Base-by-base conservation (phyloP, 441 rosid species). In the Populus hybrid region DNA sequence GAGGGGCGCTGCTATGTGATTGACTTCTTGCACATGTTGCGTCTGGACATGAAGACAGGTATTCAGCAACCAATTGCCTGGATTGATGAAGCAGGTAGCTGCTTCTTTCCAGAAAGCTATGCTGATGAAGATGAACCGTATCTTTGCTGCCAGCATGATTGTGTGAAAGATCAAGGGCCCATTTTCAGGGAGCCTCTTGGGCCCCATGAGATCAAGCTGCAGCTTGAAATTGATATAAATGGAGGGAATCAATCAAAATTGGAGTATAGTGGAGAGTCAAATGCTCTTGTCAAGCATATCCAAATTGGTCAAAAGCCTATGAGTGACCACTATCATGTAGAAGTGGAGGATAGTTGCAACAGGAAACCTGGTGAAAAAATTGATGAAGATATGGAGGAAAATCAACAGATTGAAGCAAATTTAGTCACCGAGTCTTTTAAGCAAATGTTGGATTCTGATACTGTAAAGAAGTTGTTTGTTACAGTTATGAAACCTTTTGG, bases 1-100 rank as follows among this genome's bases (percentile, higher is more conserved):
- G 83, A 79, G 50, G 94, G 93, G 31, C 86, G 69, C 26, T 76
- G 28, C 69, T 88, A 80, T 78, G 78, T 93, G 73, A 87, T 97
- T 74, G 98, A 97, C 82, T 91, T 97, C 80, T 76, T 94, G 87
- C 99, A 92, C 59, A 97, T 94, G 99, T 80, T 87, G 38, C 86
- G 81, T 20, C 69, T 94, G 26, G 91, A 97, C 83, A 56, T 84
- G 87, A 90, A 84, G 80, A 91, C 93, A 11, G 92, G 96, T 59
- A 63, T 72, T 4, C 92, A 87, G 70, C 87, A 84, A 70, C 94
- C 95, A 0, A 86, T 97, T 83, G 97, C 99, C 69, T 97, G 99
- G 99, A 97, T 94, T 81, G 99, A 97, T 79, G 87, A 88, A 71
- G 89, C 87, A 33, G 95, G 87, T 70, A 70, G 83, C 53, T 92